These are phyloP conservation scores for Chenopodium quinoa DNA, from an alignment of 148 eudicot genomes.

Conservation along the genomic window DNA sequence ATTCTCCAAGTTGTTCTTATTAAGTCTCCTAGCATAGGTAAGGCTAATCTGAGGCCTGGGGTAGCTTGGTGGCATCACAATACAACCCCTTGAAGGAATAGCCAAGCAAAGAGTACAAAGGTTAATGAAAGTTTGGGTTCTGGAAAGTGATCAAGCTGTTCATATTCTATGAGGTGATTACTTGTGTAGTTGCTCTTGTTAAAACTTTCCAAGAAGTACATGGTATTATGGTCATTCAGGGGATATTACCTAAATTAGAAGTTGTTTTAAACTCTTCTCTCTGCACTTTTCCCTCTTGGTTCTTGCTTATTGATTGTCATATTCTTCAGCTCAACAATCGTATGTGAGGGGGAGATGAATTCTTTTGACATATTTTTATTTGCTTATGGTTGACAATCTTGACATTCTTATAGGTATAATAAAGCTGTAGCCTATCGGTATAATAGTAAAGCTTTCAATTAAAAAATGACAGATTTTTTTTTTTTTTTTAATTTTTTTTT, in stretches of 20 bases:
- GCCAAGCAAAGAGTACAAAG: background rate
- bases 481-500: background rate
- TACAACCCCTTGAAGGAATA: background rate
- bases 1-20: no score
- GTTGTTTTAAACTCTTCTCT: background rate
- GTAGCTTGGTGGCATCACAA: no score
- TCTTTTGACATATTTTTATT: background rate
- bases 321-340: background rate
- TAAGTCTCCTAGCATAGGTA: no score
- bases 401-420: background rate
- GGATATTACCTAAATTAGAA: background rate
- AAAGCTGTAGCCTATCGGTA: background rate
- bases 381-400: background rate
- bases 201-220: background rate
- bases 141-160: background rate
- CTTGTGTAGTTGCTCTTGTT: background rate
- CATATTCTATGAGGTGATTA: background rate
- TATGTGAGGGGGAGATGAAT: background rate
- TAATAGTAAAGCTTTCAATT: background rate
- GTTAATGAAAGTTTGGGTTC: background rate
- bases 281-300: background rate
- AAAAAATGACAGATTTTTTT: background rate
- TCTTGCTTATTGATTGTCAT: background rate
- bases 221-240: background rate
- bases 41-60: no score